Conservation (phyloP, 768 basidiomycete species). For the Chalciporus piperatus region DNA sequence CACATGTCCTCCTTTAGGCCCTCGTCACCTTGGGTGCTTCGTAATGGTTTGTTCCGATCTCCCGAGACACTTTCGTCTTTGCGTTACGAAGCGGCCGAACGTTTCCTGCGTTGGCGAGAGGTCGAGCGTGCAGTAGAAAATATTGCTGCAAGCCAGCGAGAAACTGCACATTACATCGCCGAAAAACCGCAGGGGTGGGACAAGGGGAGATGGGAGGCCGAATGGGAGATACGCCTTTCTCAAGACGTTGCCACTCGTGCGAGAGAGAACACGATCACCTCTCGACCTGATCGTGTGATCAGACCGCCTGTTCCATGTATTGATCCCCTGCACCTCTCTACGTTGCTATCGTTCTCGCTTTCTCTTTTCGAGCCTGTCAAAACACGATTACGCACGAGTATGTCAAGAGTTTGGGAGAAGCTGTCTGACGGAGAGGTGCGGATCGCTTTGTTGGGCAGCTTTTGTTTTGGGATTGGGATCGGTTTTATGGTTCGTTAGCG, state of each 20-base stretch:
- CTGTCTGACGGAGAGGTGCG: constrained; percentile 29
- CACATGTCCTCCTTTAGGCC: constrained; percentile 59
- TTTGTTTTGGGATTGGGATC: constrained; percentile 45
- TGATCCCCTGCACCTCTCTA: constrained; percentile 68
- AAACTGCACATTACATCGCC: constrained; percentile 18
- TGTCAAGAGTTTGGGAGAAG: constrained; percentile 24
- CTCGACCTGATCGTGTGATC: constrained; percentile 12
- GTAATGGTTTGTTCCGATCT: constrained; percentile 59
- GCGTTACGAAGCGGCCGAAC: constrained; percentile 62
- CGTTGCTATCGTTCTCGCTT: constrained; percentile 56
- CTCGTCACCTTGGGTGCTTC: constrained; percentile 46
- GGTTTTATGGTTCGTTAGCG: constrained; percentile 35
- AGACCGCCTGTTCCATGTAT: constrained; percentile 34
- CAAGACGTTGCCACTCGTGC: constrained; percentile 54
- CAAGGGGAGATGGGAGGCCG: constrained; percentile 63
- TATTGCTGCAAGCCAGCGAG: constrained; percentile 34
- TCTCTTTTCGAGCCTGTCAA: constrained; percentile 54
- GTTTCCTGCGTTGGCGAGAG: constrained; percentile 72
- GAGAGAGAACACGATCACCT: constrained; percentile 38
- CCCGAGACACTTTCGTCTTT: constrained; percentile 58
- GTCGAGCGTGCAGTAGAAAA: constrained; percentile 55
- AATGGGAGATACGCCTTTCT: constrained; percentile 62
- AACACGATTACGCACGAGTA: constrained; percentile 21
- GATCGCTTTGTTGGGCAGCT: constrained; percentile 38
- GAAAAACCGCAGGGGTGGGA: constrained; percentile 43